Base-by-base conservation (phyloP, 768 basidiomycete species). In the Scleroderma citrinum region DNA sequence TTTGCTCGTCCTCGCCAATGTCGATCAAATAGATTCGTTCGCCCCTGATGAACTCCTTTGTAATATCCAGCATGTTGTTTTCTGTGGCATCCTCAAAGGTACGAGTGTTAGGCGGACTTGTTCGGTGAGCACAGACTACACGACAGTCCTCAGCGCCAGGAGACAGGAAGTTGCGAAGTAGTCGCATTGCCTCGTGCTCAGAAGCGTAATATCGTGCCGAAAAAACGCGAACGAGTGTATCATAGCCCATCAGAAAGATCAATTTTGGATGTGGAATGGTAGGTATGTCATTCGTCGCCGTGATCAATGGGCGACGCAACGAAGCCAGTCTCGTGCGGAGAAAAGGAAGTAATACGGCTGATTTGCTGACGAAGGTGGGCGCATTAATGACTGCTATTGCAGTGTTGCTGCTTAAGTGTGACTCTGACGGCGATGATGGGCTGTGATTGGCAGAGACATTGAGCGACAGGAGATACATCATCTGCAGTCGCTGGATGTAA, bases 301-400 rank as follows among this genome's bases (percentile, higher is more conserved):
- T 19, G n/a, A 19, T 12, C 21, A 41, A 39, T 30, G 43, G 21
- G 31, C 21, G 34, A 40, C 38, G 29, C 29, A 60, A 2, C 10
- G 55, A 23, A 19, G 56, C 49, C 6, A 65, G 21, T 46, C 58
- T 57, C 31, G 55, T 54, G 38, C 57, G 65, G 35, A 89, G 71
- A 59, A 77, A 83, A 7, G 59, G 57, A 42, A 73, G 77, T 24
- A 95, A 68, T 36, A 72, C 67, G 11, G 63, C 65, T 13, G 87
- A 84, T 68, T 97, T 97, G 16, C 83, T 80, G 21, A 88, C 86
- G 64, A 97, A 96, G 0, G 85, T 90, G 11, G 93, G 91, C 59
- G 92, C 89, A 62, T 92, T 80, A 51, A 91, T 80, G 55, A 93
- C 77, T 7, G 79, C 94, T 7, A 95, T 77, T 0, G 89, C 92